Percentiles rank a stretch among this genome's conserved stretches.
These are phyloP conservation scores for Fusarium keratoplasticum DNA, from an alignment of 2,329 filamentous ascomycete genomes.

Conservation along the genomic window DNA sequence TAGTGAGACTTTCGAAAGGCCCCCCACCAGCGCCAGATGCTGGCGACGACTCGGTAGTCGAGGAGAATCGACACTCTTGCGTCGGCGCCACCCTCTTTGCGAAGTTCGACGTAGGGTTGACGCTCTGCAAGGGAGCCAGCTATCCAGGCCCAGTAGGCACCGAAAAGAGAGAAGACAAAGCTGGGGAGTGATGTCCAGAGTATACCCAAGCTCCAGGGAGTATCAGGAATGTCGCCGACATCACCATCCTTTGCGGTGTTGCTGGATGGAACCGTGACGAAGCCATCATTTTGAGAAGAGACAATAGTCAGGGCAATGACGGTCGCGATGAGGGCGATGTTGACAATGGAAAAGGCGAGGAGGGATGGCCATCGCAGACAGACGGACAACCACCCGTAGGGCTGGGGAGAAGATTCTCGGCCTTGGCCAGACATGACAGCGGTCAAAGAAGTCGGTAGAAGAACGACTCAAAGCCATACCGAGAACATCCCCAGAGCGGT, in stretches of 20 bases:
- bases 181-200: slow-evolving; percentile 23
- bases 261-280: slow-evolving; percentile 9
- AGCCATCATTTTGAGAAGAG: slow-evolving; percentile 14
- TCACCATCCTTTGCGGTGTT: not conserved
- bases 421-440: slow-evolving; percentile 1
- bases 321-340: slow-evolving; percentile 9
- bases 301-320: slow-evolving; percentile 11
- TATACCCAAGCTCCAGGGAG: slow-evolving; percentile 16
- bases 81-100: slow-evolving; percentile 5
- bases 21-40: slow-evolving; percentile 21
- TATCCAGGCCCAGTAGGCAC: slow-evolving; percentile 29
- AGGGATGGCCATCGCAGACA: slow-evolving; percentile 22
- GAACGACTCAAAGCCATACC: not conserved
- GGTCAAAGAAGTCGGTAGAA: not conserved
- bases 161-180: slow-evolving; percentile 22
- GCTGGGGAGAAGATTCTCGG: not conserved
- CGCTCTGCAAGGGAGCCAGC: slow-evolving; percentile 23
- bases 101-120: slow-evolving; percentile 29
- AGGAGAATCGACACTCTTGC: slow-evolving; percentile 18
- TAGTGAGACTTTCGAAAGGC: slow-evolving; percentile 23
- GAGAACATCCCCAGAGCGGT: not conserved
- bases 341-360: slow-evolving; percentile 5
- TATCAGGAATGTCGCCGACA: not conserved
- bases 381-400: slow-evolving; percentile 22
- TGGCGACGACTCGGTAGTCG: slow-evolving; percentile 17